Conservation (phyloP, 768 basidiomycete genomes). For the Tephrocybe sp. region DNA sequence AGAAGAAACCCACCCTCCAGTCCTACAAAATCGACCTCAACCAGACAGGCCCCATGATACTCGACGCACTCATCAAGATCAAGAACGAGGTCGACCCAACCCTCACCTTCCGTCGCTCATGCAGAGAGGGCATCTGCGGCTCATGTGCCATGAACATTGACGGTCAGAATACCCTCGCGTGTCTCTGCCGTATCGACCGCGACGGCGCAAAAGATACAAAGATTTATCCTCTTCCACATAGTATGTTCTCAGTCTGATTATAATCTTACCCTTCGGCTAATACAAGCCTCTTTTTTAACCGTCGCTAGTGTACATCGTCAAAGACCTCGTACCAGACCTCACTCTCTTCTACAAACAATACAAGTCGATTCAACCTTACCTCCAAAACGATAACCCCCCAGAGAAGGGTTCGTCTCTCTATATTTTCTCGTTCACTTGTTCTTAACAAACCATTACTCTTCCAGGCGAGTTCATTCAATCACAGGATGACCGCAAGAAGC, state of each 20-base stretch:
- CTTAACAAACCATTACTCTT: background rate
- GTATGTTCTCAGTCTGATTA: conserved; percentile 44
- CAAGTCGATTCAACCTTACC: conserved; percentile 97
- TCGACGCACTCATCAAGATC: conserved; percentile 96
- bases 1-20: conserved; percentile 87
- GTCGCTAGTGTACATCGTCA: conserved; percentile 89
- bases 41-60: conserved; percentile 94
- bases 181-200: conserved; percentile 92
- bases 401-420: conserved; percentile 44
- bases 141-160: conserved; percentile 99
- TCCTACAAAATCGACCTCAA: conserved; percentile 90
- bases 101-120: conserved; percentile 91
- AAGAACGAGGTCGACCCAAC: conserved; percentile 99
- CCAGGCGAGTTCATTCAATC: conserved; percentile 84
- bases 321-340: conserved; percentile 93
- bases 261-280: background rate
- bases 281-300: background rate
- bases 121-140: conserved; percentile 95
- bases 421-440: background rate
- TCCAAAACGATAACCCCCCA: conserved; percentile 91
- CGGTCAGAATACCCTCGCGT: conserved; percentile 96
- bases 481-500: conserved; percentile 87
- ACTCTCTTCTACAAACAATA: conserved; percentile 98
- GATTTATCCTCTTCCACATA: conserved; percentile 97
- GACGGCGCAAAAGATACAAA: conserved; percentile 69